These are phyloP conservation scores for Pleurotus salmoneostramineus DNA, from an alignment of 768 basidiomycete genomes.

Conservation along the genomic window DNA sequence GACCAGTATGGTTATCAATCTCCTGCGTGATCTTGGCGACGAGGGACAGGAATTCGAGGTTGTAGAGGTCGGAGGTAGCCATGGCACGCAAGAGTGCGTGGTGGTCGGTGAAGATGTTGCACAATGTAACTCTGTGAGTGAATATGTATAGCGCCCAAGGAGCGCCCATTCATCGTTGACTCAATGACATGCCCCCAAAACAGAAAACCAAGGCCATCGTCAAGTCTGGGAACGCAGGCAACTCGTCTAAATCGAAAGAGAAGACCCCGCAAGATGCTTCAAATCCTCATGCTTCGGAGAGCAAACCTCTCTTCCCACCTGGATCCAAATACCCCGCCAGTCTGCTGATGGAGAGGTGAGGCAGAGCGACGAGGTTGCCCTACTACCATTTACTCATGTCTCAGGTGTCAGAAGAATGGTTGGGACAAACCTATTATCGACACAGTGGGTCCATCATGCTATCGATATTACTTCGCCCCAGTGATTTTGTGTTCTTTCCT, in stretches of 20 bases:
- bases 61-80: slow-evolving; percentile 78
- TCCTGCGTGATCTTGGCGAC: slow-evolving; percentile 92
- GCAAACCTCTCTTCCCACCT: slow-evolving; percentile 70
- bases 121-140: too few relatives aligned
- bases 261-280: slow-evolving; percentile 11
- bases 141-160: too few relatives aligned
- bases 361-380: too few relatives aligned
- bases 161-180: neutral
- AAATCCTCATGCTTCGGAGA: slow-evolving; percentile 20
- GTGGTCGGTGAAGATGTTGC: neutral
- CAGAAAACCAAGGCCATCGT: slow-evolving; percentile 53
- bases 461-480: neutral
- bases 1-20: slow-evolving; percentile 79
- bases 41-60: slow-evolving; percentile 90
- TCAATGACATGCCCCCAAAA: slow-evolving; percentile 59
- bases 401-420: slow-evolving; percentile 81
- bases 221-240: slow-evolving; percentile 88
- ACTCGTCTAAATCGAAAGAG: slow-evolving; percentile 58
- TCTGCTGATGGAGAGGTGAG: slow-evolving; percentile 74
- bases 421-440: slow-evolving; percentile 87
- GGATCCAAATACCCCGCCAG: slow-evolving; percentile 84
- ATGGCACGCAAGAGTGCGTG: slow-evolving; percentile 27
- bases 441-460: slow-evolving; percentile 42
- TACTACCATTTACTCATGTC: neutral
- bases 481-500: slow-evolving; percentile 6